Evolutionary conservation across 1,284 basidiomycete species (phyloP), one percentile per base, ranked within the genome.

Genomic region (Austropuccinia psidii): DNA sequence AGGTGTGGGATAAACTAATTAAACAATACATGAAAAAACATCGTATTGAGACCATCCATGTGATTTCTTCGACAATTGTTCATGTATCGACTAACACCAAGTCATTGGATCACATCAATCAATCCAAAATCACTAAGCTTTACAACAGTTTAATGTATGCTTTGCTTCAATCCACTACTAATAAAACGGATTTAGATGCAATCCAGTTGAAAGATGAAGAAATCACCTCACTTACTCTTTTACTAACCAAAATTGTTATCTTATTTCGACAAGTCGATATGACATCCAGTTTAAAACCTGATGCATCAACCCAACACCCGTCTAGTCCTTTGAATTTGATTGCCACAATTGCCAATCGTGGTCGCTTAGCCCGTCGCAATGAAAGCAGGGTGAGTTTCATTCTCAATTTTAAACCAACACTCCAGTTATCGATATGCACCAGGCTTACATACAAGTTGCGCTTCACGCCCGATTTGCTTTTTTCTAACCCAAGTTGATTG

Each of bases 11-110:
- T 81, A 93, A 97, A 77, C 84, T 98, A 39, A 88, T 86, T 60
- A 93, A 92, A 79, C 93, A 97, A 80, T 93, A 96, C 81, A 84
- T 91, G 49, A 89, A 91, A 1, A 91, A 96, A 78, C 89, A 90
- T 8, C 89, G 91, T 24, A 84, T 87, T 1, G 83, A 84, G 5
- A 89, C 98, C 8, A 86, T 97, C 21, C 85, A 86, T 13, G 87
- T 89, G 43, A 89, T 93, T 0, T 89, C 90, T 43, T 80, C 85
- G 9, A 85, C 91, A 0, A 87, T 98, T 75, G 85, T 85, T n/a
- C 85, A 88, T 77, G 85, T 97, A 77, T 84, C 90, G 80, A 83
- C 85, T 50, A 41, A 35, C 4, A 79, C 82, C 74, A 87, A 88
- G 6, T 86, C 88, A 73, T 84, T 96, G 37, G 86, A 89, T 0